phyloP scores from a whole-genome alignment of 2,329 filamentous ascomycete genomes.

The Colletotrichum caudatum region DNA sequence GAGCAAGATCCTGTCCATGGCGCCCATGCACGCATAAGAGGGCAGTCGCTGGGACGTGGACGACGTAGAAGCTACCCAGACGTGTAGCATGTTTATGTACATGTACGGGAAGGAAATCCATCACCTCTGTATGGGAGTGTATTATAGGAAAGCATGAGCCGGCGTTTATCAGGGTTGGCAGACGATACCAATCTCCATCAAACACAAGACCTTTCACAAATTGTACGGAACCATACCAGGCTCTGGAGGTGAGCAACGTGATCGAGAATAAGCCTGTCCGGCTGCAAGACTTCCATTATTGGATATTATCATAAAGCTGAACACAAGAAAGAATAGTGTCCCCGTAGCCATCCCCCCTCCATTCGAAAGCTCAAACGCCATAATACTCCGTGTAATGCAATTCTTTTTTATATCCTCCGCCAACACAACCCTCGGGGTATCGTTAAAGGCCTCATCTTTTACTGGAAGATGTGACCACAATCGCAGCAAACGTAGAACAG shows the following conservation, averaged over 20 bases:
- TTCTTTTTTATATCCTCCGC: neutral
- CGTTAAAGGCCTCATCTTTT: slow-evolving; percentile 46
- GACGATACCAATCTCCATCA: slow-evolving; percentile 41
- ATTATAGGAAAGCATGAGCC: slow-evolving; percentile 41
- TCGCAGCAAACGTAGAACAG: slow-evolving; percentile 93
- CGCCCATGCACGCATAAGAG: slow-evolving; percentile 73
- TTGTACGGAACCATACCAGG: too few relatives aligned
- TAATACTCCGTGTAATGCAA: slow-evolving; percentile 35
- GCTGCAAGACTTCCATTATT: neutral
- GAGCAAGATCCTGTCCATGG: slow-evolving; percentile 98
- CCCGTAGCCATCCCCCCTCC: slow-evolving; percentile 17
- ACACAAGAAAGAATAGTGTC: slow-evolving; percentile 16
- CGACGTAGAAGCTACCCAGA: neutral
- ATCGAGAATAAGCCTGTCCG: neutral
- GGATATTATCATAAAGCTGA: neutral
- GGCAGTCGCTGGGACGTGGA: neutral
- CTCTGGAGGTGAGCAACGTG: too few relatives aligned
- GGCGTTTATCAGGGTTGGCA: slow-evolving; percentile 38
- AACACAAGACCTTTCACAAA: slow-evolving; percentile 17
- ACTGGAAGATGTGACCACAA: slow-evolving; percentile 88
- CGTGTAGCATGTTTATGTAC: slow-evolving; percentile 35
- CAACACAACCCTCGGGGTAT: slow-evolving; percentile 43
- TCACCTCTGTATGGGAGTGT: slow-evolving; percentile 18
- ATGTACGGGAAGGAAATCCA: slow-evolving; percentile 26
- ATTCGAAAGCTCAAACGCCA: slow-evolving; percentile 22